These are phyloP conservation scores for Tilletia caries DNA, from an alignment of 1,284 basidiomycete genomes.

Conservation along the genomic window DNA sequence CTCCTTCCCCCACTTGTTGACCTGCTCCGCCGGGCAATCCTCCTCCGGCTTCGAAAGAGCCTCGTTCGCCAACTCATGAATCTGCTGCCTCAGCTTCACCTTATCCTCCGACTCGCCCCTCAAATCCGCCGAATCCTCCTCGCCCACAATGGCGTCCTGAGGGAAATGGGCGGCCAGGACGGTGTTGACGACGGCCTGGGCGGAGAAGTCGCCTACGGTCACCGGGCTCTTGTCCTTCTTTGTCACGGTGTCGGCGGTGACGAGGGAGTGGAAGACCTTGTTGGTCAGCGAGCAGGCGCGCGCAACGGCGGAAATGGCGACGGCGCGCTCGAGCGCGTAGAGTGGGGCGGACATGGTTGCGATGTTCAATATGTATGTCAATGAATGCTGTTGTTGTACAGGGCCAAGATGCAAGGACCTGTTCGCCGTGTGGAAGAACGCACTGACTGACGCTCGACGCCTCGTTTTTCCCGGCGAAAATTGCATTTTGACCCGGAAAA, in stretches of 20 bases:
- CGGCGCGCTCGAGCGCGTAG: slow-evolving; percentile 62
- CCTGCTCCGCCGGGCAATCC: slow-evolving; percentile 58
- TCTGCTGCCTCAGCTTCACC: slow-evolving; percentile 62
- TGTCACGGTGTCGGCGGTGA: slow-evolving; percentile 72
- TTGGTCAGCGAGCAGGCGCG: slow-evolving; percentile 72
- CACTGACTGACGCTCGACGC: too few relatives aligned
- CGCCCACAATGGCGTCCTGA: slow-evolving; percentile 82
- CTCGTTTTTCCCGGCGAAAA: too few relatives aligned
- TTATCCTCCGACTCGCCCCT: slow-evolving; percentile 53
- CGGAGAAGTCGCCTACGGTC: slow-evolving; percentile 62
- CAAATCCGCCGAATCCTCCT: slow-evolving; percentile 81
- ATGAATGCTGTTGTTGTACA: too few relatives aligned
- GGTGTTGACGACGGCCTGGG: slow-evolving; percentile 49
- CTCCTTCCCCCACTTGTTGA: slow-evolving; percentile 64
- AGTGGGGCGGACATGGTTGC: slow-evolving; percentile 11
- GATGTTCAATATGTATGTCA: too few relatives aligned
- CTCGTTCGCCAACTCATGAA: slow-evolving; percentile 79
- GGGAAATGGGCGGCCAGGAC: slow-evolving; percentile 66
- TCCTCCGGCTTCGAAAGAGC: slow-evolving; percentile 59
- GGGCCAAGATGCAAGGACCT: too few relatives aligned
- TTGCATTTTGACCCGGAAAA: neutral
- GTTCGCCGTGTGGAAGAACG: too few relatives aligned
- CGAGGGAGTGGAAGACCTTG: slow-evolving; percentile 81
- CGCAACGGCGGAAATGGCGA: slow-evolving; percentile 84
- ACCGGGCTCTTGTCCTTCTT: slow-evolving; percentile 96